These are phyloP conservation scores for Euphrasia confusa DNA, from an alignment of 257 asterid species.

Conservation along the genomic window DNA sequence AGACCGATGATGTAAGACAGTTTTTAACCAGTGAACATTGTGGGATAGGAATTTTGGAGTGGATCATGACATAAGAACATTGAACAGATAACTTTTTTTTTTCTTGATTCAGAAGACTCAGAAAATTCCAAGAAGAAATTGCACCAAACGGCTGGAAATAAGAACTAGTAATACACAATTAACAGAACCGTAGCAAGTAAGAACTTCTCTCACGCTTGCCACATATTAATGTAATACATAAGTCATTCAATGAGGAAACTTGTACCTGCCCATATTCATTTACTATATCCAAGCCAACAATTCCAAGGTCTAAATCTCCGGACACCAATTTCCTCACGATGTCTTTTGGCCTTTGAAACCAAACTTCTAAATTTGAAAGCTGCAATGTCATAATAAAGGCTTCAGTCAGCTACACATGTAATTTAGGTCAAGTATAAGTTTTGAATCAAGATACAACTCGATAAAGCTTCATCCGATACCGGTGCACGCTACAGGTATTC, in stretches of 20 bases:
- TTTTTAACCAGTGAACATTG: not conserved
- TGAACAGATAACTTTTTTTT: slow-evolving; percentile 1
- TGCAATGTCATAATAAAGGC: slow-evolving; percentile 28
- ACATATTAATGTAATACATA: not conserved
- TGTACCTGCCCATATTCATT: slow-evolving; percentile 66
- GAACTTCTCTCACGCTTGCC: slow-evolving; percentile 2
- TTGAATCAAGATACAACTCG: not conserved
- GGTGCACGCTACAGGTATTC: no score
- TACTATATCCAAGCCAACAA: slow-evolving; percentile 75
- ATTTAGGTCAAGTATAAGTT: not conserved
- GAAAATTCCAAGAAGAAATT: slow-evolving; percentile 10
- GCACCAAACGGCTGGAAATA: not conserved
- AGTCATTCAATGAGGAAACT: not conserved
- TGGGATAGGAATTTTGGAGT: not conserved
- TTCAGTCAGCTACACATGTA: slow-evolving; percentile 10
- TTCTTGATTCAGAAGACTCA: slow-evolving; percentile 10
- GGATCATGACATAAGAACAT: slow-evolving; percentile 3
- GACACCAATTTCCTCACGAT: slow-evolving; percentile 67
- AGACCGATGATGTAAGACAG: not conserved
- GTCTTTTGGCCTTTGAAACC: slow-evolving; percentile 90
- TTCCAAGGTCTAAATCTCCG: slow-evolving; percentile 85
- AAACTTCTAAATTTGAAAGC: slow-evolving; percentile 66
- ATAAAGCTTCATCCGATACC: not conserved
- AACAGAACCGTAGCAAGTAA: not conserved
- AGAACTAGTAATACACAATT: not conserved